phyloP scores from a whole-genome alignment of 148 eudicot genomes.

The Vaccinium myrtillus region DNA sequence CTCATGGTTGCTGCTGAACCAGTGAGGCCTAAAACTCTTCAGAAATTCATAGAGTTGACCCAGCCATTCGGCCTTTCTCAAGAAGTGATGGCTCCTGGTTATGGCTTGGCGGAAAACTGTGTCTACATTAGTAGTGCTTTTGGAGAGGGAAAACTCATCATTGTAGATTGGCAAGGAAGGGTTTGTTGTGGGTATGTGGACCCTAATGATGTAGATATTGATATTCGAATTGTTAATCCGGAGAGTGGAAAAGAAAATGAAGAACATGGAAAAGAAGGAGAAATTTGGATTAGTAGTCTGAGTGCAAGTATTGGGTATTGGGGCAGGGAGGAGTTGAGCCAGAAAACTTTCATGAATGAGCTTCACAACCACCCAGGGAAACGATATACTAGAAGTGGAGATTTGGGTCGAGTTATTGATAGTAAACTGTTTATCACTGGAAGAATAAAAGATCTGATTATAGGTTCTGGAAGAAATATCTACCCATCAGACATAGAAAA shows the following conservation, averaged over 20 bases:
- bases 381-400: slow-evolving; percentile 46
- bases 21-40: slow-evolving; percentile 47
- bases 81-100: slow-evolving; percentile 54
- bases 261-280: slow-evolving; percentile 51
- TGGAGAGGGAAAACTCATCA: slow-evolving; percentile 44
- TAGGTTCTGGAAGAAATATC: slow-evolving; percentile 52
- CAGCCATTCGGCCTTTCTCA: slow-evolving; percentile 40
- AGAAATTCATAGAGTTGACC: slow-evolving; percentile 42
- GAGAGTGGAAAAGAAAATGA: slow-evolving; percentile 37
- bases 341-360: slow-evolving; percentile 37
- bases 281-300: slow-evolving; percentile 53
- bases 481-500: slow-evolving; percentile 54
- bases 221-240: slow-evolving; percentile 42
- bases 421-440: slow-evolving; percentile 52
- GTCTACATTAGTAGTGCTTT: slow-evolving; percentile 48
- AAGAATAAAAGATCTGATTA: slow-evolving; percentile 53
- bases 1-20: slow-evolving; percentile 65
- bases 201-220: slow-evolving; percentile 31
- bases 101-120: slow-evolving; percentile 57
- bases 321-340: slow-evolving; percentile 44
- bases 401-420: slow-evolving; percentile 44
- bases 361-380: slow-evolving; percentile 24
- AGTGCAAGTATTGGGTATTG: slow-evolving; percentile 58
- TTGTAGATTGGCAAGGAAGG: slow-evolving; percentile 59
- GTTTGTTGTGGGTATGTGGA: slow-evolving; percentile 51